A percentile compares a stretch with the other conserved stretches of the same genome.
phyloP scores from a whole-genome alignment of 1,139 yeast genomes.

The Magnusiomyces magnusii region DNA sequence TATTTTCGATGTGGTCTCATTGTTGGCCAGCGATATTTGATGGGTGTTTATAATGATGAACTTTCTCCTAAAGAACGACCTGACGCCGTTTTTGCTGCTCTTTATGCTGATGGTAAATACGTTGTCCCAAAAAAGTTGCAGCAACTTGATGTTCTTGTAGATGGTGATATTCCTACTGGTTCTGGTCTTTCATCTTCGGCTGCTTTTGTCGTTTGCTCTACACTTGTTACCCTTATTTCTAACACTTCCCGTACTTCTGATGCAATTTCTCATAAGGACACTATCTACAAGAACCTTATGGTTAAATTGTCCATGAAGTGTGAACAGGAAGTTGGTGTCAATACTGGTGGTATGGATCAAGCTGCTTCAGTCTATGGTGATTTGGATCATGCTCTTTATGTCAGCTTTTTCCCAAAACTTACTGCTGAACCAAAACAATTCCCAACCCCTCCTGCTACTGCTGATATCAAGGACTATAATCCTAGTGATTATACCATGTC shows the following conservation, averaged over 20 bases:
- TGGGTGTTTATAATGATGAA: not conserved
- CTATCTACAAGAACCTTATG: conserved; percentile 46
- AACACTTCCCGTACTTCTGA: conserved; percentile 37
- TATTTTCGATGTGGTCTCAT: conserved; percentile 61
- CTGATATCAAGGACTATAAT: not conserved
- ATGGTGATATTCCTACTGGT: conserved; percentile 67
- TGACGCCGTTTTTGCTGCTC: not conserved
- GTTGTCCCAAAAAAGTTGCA: conserved; percentile 17
- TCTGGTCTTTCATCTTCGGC: conserved; percentile 69
- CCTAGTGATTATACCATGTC: conserved; percentile 33
- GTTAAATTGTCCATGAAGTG: conserved; percentile 58
- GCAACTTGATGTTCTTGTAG: conserved; percentile 49
- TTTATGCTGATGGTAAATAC: not conserved
- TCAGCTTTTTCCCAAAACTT: conserved; percentile 55
- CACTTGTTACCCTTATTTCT: conserved; percentile 51
- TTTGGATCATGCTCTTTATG: conserved; percentile 49
- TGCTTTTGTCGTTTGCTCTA: conserved; percentile 62
- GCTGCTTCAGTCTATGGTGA: conserved; percentile 67
- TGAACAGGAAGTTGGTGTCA: conserved; percentile 68
- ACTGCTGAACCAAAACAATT: conserved; percentile 50
- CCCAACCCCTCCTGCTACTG: conserved; percentile 32
- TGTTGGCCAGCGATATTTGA: conserved; percentile 50
- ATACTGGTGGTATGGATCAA: conserved; percentile 76
- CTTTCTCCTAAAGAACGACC: conserved; percentile 14
- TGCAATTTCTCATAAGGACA: conserved; percentile 14